phyloP scores from a whole-genome alignment of 805 yeast genomes.

The Candida methanosorbosa region DNA sequence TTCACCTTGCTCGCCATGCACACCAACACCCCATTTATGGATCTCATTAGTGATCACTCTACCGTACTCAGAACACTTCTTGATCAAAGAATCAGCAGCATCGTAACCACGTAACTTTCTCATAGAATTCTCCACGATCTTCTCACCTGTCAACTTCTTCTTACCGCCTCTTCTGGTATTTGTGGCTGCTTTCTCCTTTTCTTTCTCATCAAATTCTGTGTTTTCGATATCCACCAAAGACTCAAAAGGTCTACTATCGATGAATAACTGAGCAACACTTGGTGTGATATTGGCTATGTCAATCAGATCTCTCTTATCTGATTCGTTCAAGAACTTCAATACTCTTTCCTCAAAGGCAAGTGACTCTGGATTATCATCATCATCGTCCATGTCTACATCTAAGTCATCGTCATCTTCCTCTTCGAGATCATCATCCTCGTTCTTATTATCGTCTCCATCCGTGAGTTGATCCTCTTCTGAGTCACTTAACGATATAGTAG shows the following conservation, averaged over 20 bases:
- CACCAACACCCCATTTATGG: slow-evolving; percentile 80
- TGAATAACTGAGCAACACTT: slow-evolving; percentile 52
- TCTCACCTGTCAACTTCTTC: slow-evolving; percentile 59
- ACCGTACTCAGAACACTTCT: slow-evolving; percentile 75
- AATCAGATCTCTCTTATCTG: slow-evolving; percentile 63
- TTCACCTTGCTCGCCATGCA: slow-evolving; percentile 56
- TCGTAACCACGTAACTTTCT: slow-evolving; percentile 76
- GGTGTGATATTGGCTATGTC: slow-evolving; percentile 73
- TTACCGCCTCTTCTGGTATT: slow-evolving; percentile 26
- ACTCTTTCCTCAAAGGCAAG: slow-evolving; percentile 53
- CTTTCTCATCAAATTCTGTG: slow-evolving; percentile 37
- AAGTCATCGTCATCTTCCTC: slow-evolving; percentile 30
- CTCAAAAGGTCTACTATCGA: slow-evolving; percentile 62
- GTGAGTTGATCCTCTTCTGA: slow-evolving; percentile 7
- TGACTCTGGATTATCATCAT: slow-evolving; percentile 20
- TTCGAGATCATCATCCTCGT: slow-evolving; percentile 12
- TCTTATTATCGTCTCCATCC: slow-evolving; percentile 14
- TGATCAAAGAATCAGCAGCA: slow-evolving; percentile 90
- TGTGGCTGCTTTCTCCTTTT: slow-evolving; percentile 9
- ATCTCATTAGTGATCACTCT: slow-evolving; percentile 62
- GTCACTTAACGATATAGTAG: slow-evolving; percentile 12
- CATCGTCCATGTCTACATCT: slow-evolving; percentile 29
- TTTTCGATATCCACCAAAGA: slow-evolving; percentile 48
- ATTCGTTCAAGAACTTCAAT: slow-evolving; percentile 69
- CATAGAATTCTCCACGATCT: slow-evolving; percentile 61